A percentile compares a stretch with the other conserved stretches of the same genome.
Evolutionary conservation across 495 filamentous ascomycete genomes (phyloP).

Genomic region (Neurospora sp.): DNA sequence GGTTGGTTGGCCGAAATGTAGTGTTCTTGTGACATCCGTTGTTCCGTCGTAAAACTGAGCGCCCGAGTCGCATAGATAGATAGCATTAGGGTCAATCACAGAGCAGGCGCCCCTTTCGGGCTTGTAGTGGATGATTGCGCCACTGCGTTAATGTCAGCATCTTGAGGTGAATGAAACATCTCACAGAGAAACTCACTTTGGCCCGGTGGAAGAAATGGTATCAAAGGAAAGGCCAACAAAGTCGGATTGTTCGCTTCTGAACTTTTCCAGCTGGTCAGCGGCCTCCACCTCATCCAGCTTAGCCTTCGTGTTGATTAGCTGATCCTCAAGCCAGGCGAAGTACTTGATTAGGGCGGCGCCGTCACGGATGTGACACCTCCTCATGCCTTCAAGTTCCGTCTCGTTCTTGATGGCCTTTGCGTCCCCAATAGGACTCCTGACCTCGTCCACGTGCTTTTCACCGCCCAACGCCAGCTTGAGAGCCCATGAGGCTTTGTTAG

Average conservation of each 20-base stretch:
- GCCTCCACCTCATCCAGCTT: conserved; percentile 79
- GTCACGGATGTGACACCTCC: conserved; percentile 86
- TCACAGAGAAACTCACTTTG: conserved; percentile 46
- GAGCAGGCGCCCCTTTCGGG: conserved; percentile 76
- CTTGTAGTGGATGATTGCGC: conserved; percentile 95
- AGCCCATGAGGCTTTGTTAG: conserved; percentile 89
- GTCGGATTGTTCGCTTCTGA: conserved; percentile 68
- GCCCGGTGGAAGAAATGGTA: conserved; percentile 89
- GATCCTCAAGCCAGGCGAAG: conserved; percentile 94
- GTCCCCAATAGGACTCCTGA: conserved; percentile 81
- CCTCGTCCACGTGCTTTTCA: conserved; percentile 76
- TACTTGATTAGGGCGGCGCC: conserved; percentile 86
- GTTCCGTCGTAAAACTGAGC: conserved; percentile 94
- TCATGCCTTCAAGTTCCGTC: conserved; percentile 84
- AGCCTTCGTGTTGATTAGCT: conserved; percentile 62
- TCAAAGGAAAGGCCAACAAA: conserved; percentile 91
- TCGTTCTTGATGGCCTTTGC: conserved; percentile 98
- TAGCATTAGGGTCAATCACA: conserved; percentile 70
- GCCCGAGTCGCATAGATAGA: conserved; percentile 96
- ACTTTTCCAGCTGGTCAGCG: conserved; percentile 79
- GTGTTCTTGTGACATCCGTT: conserved; percentile 88
- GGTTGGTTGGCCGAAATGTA: conserved; percentile 83
- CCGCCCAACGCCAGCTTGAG: conserved; percentile 79
- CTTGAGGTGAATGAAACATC: background rate
- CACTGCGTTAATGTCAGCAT: conserved; percentile 27